A percentile compares a stretch with the other conserved stretches of the same genome.
phyloP scores from a whole-genome alignment of 129 eudicot species.

The Centrapalus pauciflorus region DNA sequence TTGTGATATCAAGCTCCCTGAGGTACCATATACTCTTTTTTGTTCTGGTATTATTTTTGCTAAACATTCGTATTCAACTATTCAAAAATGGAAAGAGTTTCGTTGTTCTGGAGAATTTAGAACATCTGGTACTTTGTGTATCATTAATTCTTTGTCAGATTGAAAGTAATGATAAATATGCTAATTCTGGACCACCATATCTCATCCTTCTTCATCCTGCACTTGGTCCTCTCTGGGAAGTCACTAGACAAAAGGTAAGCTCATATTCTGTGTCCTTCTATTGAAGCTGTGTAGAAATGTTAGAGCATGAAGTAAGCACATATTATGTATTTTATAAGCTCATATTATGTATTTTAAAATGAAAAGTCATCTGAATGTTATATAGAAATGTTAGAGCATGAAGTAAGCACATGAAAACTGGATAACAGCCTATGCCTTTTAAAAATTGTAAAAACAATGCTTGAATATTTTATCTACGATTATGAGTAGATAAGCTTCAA shows the following conservation, averaged over 20 bases:
- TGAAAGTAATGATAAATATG: constrained; percentile 68
- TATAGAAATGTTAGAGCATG: constrained; percentile 1
- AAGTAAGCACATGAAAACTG: not conserved
- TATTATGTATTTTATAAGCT: too few relatives aligned
- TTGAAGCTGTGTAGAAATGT: not conserved
- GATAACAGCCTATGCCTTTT: not conserved
- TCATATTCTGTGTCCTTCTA: constrained; percentile 7
- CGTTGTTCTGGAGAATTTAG: not conserved
- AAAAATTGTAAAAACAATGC: not conserved
- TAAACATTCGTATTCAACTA: constrained; percentile 7
- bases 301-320: not conserved
- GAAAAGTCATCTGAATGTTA: not conserved
- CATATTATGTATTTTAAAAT: not conserved
- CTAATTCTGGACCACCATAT: constrained; percentile 91
- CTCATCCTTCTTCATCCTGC: constrained; percentile 97
- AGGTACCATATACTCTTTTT: constrained; percentile 37
- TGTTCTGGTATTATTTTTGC: not conserved
- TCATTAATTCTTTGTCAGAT: constrained; percentile 42
- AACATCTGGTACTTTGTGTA: not conserved
- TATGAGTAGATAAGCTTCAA: too few relatives aligned
- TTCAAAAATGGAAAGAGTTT: not conserved
- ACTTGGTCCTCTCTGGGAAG: constrained; percentile 96
- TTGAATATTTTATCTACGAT: not conserved
- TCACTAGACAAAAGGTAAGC: constrained; percentile 88
- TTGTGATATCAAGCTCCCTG: constrained; percentile 66